Conservation (phyloP, 2,329 filamentous ascomycete species). For the Fusarium sp. region DNA sequence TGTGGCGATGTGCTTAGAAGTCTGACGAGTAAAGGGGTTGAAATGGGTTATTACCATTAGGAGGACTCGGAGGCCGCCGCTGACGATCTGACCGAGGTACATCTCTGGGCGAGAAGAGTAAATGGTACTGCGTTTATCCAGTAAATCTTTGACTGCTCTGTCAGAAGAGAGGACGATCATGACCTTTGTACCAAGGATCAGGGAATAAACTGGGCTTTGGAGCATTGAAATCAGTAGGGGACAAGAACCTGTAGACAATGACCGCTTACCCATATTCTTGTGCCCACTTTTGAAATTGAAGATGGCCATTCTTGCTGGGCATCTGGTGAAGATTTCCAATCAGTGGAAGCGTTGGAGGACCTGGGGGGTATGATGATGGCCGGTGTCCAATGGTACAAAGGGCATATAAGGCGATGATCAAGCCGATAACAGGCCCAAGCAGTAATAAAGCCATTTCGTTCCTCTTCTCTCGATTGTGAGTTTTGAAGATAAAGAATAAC, state of each 20-base stretch:
- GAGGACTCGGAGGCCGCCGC: slow-evolving; percentile 8
- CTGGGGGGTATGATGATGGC: slow-evolving; percentile 45
- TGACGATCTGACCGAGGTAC: slow-evolving; percentile 12
- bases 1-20: not conserved
- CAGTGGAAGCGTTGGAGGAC: slow-evolving; percentile 61
- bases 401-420: not conserved
- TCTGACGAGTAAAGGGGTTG: slow-evolving; percentile 27
- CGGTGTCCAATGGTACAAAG: not conserved
- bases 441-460: not conserved
- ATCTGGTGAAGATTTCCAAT: slow-evolving; percentile 64
- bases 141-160: slow-evolving; percentile 59
- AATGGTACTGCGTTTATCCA: slow-evolving; percentile 61
- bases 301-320: slow-evolving; percentile 52
- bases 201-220: slow-evolving; percentile 56
- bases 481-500: not conserved
- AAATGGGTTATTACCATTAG: slow-evolving; percentile 60
- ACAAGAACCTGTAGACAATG: not conserved
- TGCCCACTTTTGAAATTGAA: slow-evolving; percentile 64
- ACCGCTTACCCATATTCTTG: slow-evolving; percentile 54
- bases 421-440: not conserved
- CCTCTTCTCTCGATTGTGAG: not conserved
- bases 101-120: slow-evolving; percentile 56
- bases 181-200: slow-evolving; percentile 60
- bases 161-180: slow-evolving; percentile 60
- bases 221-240: not conserved